Evolutionary conservation across 2,329 filamentous ascomycete species (phyloP).

Genomic region (Epichloe festucae): DNA sequence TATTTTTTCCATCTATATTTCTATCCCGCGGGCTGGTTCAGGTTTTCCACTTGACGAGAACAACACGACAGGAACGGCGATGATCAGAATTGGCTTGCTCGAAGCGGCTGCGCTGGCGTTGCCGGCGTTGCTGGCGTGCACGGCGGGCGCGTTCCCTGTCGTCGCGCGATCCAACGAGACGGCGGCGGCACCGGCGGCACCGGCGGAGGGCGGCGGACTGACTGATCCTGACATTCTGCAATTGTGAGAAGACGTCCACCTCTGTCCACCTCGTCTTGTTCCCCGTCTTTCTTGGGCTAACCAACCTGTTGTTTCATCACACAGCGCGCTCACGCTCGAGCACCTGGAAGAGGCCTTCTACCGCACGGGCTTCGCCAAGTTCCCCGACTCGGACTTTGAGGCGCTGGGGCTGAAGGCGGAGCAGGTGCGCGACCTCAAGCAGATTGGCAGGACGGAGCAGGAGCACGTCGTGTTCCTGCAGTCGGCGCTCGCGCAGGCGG

Average conservation of each 20-base stretch:
- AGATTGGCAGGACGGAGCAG: constrained; percentile 49
- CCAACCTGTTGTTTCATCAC: too few relatives aligned
- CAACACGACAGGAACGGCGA: too few relatives aligned
- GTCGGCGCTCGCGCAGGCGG: constrained; percentile 46
- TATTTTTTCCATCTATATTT: too few relatives aligned
- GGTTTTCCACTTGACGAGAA: too few relatives aligned
- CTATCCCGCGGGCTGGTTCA: too few relatives aligned
- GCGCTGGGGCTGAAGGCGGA: constrained; percentile 26
- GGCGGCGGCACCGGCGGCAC: neutral
- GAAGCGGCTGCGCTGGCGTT: constrained; percentile 31
- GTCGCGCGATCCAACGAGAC: neutral
- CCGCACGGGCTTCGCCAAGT: constrained; percentile 54
- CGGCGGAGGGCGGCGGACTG: neutral
- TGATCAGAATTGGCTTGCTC: constrained; percentile 3
- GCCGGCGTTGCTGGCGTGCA: constrained; percentile 32
- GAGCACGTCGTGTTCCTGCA: constrained; percentile 30
- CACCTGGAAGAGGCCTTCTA: constrained; percentile 65
- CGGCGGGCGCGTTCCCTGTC: constrained; percentile 27
- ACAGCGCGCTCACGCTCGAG: constrained; percentile 53
- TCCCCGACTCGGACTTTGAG: constrained; percentile 50
- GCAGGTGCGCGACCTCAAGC: constrained; percentile 37
- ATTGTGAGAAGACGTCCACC: constrained; percentile 33
- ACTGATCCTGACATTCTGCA: constrained; percentile 30
- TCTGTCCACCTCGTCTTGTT: too few relatives aligned
- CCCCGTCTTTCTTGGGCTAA: too few relatives aligned